Evolutionary conservation across 805 yeast species (phyloP).

Genomic region (Yarrowia sp.): DNA sequence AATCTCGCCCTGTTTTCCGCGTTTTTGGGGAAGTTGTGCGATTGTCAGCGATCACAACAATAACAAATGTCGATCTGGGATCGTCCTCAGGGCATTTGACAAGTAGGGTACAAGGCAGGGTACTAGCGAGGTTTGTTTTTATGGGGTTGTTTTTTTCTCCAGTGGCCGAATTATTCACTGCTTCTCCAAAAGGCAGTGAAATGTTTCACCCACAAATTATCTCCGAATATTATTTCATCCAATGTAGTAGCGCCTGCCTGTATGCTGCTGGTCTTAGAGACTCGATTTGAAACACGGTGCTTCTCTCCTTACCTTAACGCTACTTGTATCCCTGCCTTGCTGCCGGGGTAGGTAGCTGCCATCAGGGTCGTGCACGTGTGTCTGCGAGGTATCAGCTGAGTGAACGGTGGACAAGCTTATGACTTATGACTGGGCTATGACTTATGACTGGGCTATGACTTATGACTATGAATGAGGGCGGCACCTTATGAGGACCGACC

Average conservation of each 20-base stretch:
- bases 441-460: too few relatives aligned
- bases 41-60: neutral
- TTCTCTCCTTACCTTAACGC: neutral
- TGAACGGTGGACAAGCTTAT: too few relatives aligned
- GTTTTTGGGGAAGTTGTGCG: too few relatives aligned
- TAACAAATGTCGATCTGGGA: neutral
- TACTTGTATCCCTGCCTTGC: neutral
- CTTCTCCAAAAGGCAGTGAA: too few relatives aligned
- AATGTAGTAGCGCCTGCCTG: too few relatives aligned
- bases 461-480: too few relatives aligned
- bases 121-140: too few relatives aligned
- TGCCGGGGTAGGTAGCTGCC: too few relatives aligned
- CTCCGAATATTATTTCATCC: neutral
- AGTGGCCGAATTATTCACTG: too few relatives aligned
- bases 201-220: neutral
- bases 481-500: too few relatives aligned
- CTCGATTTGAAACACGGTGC: neutral
- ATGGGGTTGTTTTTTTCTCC: too few relatives aligned
- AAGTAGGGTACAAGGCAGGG: slow-evolving; percentile 7
- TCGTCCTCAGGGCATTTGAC: neutral
- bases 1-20: slow-evolving; percentile 12
- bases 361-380: neutral
- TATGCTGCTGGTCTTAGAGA: neutral
- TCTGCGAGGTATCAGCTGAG: slow-evolving; percentile 1
- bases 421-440: too few relatives aligned